phyloP scores from a whole-genome alignment of 805 yeast species.

The Nakazawaea anatomiae region DNA sequence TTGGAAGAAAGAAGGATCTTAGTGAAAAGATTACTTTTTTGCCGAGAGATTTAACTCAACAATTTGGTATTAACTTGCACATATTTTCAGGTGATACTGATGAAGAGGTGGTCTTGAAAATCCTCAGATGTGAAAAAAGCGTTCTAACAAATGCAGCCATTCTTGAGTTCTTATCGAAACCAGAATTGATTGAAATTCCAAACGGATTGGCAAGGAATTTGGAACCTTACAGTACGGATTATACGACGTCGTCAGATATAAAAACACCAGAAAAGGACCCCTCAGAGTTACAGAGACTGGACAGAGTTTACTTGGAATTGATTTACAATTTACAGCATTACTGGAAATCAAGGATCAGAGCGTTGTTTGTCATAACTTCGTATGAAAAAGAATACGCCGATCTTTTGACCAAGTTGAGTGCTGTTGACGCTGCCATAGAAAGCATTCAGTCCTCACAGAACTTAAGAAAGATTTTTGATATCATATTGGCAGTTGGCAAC shows the following conservation, averaged over 20 bases:
- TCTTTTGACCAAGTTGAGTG: conserved; percentile 45
- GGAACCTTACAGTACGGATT: conserved; percentile 59
- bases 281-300: conserved; percentile 57
- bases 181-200: conserved; percentile 56
- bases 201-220: conserved; percentile 48
- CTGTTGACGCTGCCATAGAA: conserved; percentile 54
- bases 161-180: conserved; percentile 64
- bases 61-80: conserved; percentile 74
- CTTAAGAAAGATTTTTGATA: conserved; percentile 52
- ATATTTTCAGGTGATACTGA: conserved; percentile 48
- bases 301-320: conserved; percentile 61
- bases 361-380: conserved; percentile 46
- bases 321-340: conserved; percentile 63
- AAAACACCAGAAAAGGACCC: conserved; percentile 49
- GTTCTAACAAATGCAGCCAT: conserved; percentile 50
- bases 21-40: conserved; percentile 46
- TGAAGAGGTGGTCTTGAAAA: conserved; percentile 46
- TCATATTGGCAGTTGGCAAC: conserved; percentile 70
- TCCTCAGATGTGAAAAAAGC: conserved; percentile 54
- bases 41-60: conserved; percentile 70
- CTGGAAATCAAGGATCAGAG: conserved; percentile 69
- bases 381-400: conserved; percentile 66
- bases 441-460: conserved; percentile 46
- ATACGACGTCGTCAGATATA: conserved; percentile 21
- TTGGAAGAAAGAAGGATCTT: conserved; percentile 29